These are phyloP conservation scores for Ormosia emarginata DNA, from an alignment of 306 rosid species.

Conservation along the genomic window DNA sequence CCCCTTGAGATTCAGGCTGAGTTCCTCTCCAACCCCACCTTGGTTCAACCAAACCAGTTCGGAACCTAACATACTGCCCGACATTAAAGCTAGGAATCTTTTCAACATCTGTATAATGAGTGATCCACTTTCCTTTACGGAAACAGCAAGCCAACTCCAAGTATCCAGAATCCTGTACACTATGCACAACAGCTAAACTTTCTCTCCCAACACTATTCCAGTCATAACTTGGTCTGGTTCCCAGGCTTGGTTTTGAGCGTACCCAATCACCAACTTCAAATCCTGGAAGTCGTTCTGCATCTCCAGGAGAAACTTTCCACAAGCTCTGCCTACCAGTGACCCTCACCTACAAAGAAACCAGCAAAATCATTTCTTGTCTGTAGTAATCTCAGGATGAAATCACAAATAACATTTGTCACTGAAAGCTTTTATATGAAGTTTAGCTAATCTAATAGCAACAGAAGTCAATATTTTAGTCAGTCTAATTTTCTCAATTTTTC, in stretches of 20 bases:
- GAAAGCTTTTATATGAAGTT: neutral
- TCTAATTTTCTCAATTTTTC: constrained; percentile 3
- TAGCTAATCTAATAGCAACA: neutral
- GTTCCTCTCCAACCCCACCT: constrained; percentile 99
- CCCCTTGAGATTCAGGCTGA: constrained; percentile 68
- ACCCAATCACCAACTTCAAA: constrained; percentile 99
- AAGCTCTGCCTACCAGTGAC: constrained; percentile 82
- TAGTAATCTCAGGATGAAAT: neutral
- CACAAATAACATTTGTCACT: constrained; percentile 3
- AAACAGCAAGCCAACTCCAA: constrained; percentile 96
- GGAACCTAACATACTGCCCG: constrained; percentile 88
- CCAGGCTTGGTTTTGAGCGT: constrained; percentile 92
- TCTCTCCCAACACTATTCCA: constrained; percentile 92
- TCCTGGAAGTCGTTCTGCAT: constrained; percentile 93
- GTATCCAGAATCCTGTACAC: constrained; percentile 92
- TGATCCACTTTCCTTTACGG: constrained; percentile 87
- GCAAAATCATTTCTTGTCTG: constrained; percentile 6
- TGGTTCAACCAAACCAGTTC: constrained; percentile 80
- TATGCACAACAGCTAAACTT: constrained; percentile 86
- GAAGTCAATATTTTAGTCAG: neutral
- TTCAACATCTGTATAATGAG: constrained; percentile 91
- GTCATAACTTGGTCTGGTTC: constrained; percentile 93
- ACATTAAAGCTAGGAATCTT: constrained; percentile 76
- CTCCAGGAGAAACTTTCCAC: constrained; percentile 99
- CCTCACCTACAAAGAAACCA: constrained; percentile 57